These are phyloP conservation scores for Pseudogymnoascus sp. DNA, from an alignment of 2,329 filamentous ascomycete species.

Conservation along the genomic window DNA sequence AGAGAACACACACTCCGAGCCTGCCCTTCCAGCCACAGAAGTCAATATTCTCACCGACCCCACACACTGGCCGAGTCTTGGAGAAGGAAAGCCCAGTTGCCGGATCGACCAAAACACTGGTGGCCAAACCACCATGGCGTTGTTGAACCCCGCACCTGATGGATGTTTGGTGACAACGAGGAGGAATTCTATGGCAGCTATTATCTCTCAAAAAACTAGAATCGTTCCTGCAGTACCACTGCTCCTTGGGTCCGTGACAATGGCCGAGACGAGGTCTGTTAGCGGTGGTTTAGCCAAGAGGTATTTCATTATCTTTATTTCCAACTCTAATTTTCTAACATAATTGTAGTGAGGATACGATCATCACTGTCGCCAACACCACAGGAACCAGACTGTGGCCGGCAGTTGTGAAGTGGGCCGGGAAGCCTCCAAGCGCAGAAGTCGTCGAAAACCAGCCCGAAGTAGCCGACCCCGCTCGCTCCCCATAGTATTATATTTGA, in stretches of 20 bases:
- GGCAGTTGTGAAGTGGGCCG: neutral
- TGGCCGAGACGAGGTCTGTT: neutral
- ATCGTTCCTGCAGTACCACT: conserved; percentile 1
- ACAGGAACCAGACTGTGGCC: neutral
- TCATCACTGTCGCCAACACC: neutral
- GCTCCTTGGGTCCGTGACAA: neutral
- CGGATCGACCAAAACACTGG: neutral
- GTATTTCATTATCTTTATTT: neutral
- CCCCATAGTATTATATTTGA: neutral
- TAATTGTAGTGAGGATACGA: neutral
- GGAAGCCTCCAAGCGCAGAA: neutral
- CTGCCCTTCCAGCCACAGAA: neutral
- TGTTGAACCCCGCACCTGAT: neutral
- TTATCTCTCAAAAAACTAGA: neutral
- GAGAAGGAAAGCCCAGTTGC: neutral
- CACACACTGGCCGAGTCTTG: conserved; percentile 8
- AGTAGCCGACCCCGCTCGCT: neutral
- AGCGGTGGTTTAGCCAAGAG: neutral
- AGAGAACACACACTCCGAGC: neutral
- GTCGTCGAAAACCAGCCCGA: neutral
- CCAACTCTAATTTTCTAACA: neutral
- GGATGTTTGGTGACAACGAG: neutral
- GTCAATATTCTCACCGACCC: conserved; percentile 1
- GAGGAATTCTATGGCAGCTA: neutral
- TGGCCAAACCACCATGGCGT: neutral